Conservation (phyloP, 805 yeast genomes). For the Wickerhamiella vanderwaltii region DNA sequence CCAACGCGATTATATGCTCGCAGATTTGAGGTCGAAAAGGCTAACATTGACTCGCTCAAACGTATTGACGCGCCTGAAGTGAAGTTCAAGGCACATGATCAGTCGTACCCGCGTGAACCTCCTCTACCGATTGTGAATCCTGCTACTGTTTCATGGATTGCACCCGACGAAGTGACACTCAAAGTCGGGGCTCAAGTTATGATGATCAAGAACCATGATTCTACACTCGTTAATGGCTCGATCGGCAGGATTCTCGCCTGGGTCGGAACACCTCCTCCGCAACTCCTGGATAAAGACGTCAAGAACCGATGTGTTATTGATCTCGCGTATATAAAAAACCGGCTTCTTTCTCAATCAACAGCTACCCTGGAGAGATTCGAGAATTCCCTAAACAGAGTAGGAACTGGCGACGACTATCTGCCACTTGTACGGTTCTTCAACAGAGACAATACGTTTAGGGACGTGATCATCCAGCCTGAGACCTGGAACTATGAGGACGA, state of each 20-base stretch:
- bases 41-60: constrained; percentile 46
- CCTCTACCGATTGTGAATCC: too few relatives aligned
- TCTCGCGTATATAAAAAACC: neutral
- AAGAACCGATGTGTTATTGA: neutral
- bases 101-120: constrained; percentile 21
- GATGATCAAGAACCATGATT: constrained; percentile 75
- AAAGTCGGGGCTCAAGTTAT: constrained; percentile 89
- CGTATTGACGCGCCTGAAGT: constrained; percentile 37
- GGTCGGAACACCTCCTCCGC: constrained; percentile 27
- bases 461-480: constrained; percentile 72
- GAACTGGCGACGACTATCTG: constrained; percentile 22
- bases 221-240: constrained; percentile 76
- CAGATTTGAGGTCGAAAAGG: constrained; percentile 66
- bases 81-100: constrained; percentile 38
- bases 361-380: neutral
- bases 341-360: neutral
- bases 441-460: constrained; percentile 59
- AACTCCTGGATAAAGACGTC: too few relatives aligned
- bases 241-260: constrained; percentile 64
- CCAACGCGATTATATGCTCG: constrained; percentile 90
- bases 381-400: neutral
- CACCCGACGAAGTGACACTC: constrained; percentile 47
- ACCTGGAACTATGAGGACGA: constrained; percentile 72
- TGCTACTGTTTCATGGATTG: constrained; percentile 55
- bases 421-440: constrained; percentile 72